Evolutionary conservation across 2,329 filamentous ascomycete species (phyloP).

Genomic region (Akanthomyces uredinophilus): DNA sequence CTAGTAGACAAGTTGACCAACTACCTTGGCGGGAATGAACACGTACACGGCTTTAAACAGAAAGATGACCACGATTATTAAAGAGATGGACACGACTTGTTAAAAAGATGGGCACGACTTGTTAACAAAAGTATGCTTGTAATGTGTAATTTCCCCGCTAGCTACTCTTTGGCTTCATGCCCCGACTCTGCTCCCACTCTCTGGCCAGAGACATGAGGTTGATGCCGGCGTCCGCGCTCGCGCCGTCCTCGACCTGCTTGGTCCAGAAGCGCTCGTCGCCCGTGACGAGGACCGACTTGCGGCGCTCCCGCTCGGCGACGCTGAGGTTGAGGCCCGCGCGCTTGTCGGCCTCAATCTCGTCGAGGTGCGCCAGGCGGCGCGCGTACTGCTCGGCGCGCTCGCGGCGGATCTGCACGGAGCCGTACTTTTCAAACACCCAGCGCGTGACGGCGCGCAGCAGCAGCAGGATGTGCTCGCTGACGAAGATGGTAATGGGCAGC

Average conservation of each 20-base stretch:
- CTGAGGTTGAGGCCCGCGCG: slow-evolving; percentile 28
- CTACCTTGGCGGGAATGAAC: no score
- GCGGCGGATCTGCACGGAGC: slow-evolving; percentile 36
- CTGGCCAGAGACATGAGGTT: slow-evolving; percentile 28
- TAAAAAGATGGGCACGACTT: no score
- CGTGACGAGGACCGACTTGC: slow-evolving; percentile 31
- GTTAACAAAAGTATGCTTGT: no score
- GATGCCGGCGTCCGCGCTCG: slow-evolving; percentile 30
- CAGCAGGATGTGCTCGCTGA: slow-evolving; percentile 69
- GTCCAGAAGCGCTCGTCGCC: slow-evolving; percentile 36
- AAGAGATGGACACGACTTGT: no score
- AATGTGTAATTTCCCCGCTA: neutral
- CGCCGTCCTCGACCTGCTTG: slow-evolving; percentile 36
- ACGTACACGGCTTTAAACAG: no score
- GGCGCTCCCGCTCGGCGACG: slow-evolving; percentile 32
- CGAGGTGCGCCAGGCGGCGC: slow-evolving; percentile 31
- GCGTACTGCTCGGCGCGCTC: slow-evolving; percentile 37
- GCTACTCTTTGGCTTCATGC: slow-evolving; percentile 10
- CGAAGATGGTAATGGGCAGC: slow-evolving; percentile 64
- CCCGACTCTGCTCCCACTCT: slow-evolving; percentile 14
- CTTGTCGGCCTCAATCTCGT: slow-evolving; percentile 37
- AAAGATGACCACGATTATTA: no score
- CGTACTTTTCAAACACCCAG: slow-evolving; percentile 32
- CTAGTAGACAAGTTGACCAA: no score
- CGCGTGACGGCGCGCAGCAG: slow-evolving; percentile 44